A percentile compares a stretch with the other conserved stretches of the same genome.
phyloP scores from a whole-genome alignment of 345 rosid species.

The Diplotaxis tenuifolia region DNA sequence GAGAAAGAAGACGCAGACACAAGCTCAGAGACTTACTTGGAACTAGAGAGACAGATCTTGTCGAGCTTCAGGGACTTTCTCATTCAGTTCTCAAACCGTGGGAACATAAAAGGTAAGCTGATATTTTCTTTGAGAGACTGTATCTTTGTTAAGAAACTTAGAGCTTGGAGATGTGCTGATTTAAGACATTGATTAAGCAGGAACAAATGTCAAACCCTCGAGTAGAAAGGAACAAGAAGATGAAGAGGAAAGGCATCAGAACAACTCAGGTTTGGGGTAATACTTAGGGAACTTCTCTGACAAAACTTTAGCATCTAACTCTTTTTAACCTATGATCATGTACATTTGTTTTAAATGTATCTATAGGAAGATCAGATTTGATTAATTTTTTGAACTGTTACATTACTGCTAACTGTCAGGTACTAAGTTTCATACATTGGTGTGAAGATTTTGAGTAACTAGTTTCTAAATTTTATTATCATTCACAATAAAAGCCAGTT shows the following conservation, averaged over 20 bases:
- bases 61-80: constrained; percentile 53
- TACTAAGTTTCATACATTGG: too few species aligned
- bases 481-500: too few species aligned
- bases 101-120: constrained; percentile 50
- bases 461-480: too few species aligned
- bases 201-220: constrained; percentile 6
- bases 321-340: not conserved
- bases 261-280: constrained; percentile 13
- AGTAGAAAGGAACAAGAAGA: constrained; percentile 13
- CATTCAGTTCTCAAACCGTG: constrained; percentile 45
- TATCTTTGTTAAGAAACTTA: not conserved
- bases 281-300: too few species aligned
- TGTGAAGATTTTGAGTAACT: not conserved
- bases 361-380: constrained; percentile 4
- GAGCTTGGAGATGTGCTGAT: not conserved
- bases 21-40: constrained; percentile 44
- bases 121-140: not conserved
- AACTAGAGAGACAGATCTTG: constrained; percentile 55
- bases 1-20: constrained; percentile 30
- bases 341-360: not conserved
- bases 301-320: too few species aligned
- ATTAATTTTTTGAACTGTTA: too few species aligned
- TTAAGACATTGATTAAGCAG: constrained; percentile 1
- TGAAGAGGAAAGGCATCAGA: constrained; percentile 25
- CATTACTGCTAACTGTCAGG: too few species aligned